Evolutionary conservation across 1,284 basidiomycete species (phyloP), one percentile per base, ranked within the genome.

Genomic region (Moesziomyces aphidis): DNA sequence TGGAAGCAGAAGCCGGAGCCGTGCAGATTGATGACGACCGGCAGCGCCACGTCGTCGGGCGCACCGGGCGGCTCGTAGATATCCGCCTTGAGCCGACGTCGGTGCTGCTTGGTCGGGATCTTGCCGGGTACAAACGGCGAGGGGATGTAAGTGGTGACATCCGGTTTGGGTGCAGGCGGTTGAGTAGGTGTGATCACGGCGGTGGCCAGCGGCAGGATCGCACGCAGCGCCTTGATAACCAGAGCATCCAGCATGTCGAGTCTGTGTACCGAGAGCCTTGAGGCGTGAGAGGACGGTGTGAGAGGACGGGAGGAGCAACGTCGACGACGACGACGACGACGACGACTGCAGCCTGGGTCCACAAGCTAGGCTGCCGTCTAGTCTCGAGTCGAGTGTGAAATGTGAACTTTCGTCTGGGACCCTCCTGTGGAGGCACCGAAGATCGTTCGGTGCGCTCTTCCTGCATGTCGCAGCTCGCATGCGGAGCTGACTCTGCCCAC

Each of bases 1-100:
- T 62, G 65, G 26, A 78, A 63, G 51, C 69, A 63, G 47, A 79
- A 79, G 0, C 75, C 76, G 0, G 76, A 78, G 9, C 76, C 77
- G 53, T 79, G 77, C 24, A 78, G 26, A 34, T 72, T 78, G 65
- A 78, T 61, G 34, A 77, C 54, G 42, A 74, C 50, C 21, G 76
- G 76, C 13, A 76, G 46, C 8, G 66, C 59, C 4, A 60, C 28
- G 34, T 70, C 47, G 34, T 57, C 52, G 3, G 72, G 63, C 22
- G 46, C 34, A 24, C 51, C 46, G 2, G 62, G 42, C 0, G 72
- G 72, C 53, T 47, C 55, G 57, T 75, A 71, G 34, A 75, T 75
- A 28, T 71, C 63, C 8, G 72, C 56, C 39, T 71, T 70, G 46
- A 75, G 71, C 11, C 62, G 65, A 1, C 71, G 55, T 26, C 71